Evolutionary conservation across 345 rosid genomes (phyloP).

Genomic region (Mangifera indica): DNA sequence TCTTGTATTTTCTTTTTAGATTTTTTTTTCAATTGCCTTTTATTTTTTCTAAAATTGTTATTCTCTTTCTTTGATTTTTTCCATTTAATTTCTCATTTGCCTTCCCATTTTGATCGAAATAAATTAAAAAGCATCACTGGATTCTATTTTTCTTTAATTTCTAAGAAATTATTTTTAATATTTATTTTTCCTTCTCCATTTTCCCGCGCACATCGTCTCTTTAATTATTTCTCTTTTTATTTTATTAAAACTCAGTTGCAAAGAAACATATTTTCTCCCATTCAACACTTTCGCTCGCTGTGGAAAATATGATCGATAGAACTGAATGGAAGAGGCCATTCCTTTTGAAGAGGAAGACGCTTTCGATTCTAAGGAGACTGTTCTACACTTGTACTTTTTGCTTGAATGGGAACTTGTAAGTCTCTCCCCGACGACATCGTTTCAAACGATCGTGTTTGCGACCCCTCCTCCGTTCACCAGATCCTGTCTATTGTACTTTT

Average conservation of each 20-base stretch:
- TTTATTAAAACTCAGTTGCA: not conserved
- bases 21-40: no score
- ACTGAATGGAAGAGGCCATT: constrained; percentile 21
- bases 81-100: no score
- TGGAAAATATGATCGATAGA: constrained; percentile 22
- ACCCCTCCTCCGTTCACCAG: constrained; percentile 58
- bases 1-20: no score
- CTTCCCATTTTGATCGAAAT: no score
- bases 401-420: constrained; percentile 85
- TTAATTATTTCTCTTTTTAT: not conserved
- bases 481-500: constrained; percentile 74
- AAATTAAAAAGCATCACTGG: no score
- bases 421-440: constrained; percentile 66
- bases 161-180: no score
- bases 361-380: constrained; percentile 65
- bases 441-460: constrained; percentile 58
- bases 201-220: no score
- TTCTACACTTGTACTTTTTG: constrained; percentile 75
- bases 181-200: no score
- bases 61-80: no score
- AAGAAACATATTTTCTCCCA: no score
- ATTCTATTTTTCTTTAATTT: no score
- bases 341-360: constrained; percentile 64
- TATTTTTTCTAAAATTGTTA: no score
- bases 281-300: not conserved